A percentile compares a stretch with the other conserved stretches of the same genome.
These are phyloP conservation scores for Bodo saltans DNA, from an alignment of 78 protist genomes.

Conservation along the genomic window DNA sequence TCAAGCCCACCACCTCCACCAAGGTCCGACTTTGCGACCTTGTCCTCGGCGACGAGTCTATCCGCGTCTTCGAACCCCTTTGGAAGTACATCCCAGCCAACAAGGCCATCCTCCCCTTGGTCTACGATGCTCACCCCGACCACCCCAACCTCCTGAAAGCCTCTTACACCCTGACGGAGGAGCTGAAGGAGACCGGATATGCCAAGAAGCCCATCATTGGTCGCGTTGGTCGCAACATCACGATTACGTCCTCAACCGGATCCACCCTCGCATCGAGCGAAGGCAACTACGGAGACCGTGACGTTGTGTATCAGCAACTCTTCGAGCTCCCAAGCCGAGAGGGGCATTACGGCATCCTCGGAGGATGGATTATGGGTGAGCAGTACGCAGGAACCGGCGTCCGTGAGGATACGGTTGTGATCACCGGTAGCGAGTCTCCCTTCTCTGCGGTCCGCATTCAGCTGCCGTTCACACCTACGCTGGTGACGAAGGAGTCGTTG, in stretches of 20 bases:
- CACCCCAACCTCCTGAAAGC: conserved; percentile 2
- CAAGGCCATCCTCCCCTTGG: conserved; percentile 1
- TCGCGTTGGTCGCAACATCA: background rate
- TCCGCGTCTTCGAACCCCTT: background rate
- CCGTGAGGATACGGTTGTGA: background rate
- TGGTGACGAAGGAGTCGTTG: background rate
- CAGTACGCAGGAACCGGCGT: background rate
- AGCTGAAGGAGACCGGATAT: background rate
- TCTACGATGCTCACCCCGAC: background rate
- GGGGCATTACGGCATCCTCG: background rate
- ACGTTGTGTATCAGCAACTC: background rate
- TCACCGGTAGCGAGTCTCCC: background rate
- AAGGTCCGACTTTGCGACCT: background rate
- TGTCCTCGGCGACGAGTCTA: background rate
- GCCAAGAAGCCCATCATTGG: background rate
- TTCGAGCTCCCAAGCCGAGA: background rate
- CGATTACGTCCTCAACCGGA: background rate
- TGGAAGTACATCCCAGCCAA: background rate
- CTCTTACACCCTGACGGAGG: background rate
- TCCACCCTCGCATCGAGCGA: background rate
- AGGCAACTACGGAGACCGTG: background rate
- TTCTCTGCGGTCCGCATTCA: background rate
- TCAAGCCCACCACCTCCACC: background rate
- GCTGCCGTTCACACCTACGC: background rate
- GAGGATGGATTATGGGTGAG: background rate